A percentile compares a stretch with the other conserved stretches of the same genome.
Evolutionary conservation across 2,329 filamentous ascomycete genomes (phyloP).

Genomic region (Diaporthe ilicicola): DNA sequence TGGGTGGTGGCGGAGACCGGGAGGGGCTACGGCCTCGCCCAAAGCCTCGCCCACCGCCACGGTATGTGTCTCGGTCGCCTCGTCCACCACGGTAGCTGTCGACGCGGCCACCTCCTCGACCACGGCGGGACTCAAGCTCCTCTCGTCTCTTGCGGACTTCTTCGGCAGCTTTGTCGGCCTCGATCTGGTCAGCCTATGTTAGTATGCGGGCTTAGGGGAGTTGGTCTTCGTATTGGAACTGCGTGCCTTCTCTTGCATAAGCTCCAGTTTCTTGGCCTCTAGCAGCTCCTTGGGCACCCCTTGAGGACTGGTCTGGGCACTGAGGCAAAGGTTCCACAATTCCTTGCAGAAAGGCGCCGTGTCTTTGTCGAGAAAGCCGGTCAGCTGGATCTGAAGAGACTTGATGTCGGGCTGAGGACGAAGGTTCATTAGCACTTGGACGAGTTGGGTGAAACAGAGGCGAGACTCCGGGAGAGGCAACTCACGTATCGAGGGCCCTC

Average conservation of each 20-base stretch:
- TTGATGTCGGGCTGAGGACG: constrained; percentile 87
- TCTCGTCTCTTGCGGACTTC: constrained; percentile 76
- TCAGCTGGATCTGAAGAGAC: constrained; percentile 90
- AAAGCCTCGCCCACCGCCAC: constrained; percentile 51
- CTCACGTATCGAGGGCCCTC: constrained; percentile 81
- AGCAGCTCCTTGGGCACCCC: constrained; percentile 94
- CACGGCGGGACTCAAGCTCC: constrained; percentile 70
- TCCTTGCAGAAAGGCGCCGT: constrained; percentile 91
- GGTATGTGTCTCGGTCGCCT: constrained; percentile 59
- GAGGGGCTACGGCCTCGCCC: constrained; percentile 57
- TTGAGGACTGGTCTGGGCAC: constrained; percentile 86
- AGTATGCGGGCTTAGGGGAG: neutral
- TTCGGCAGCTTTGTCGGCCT: constrained; percentile 83
- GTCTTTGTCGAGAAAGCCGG: constrained; percentile 94
- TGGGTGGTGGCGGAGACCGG: constrained; percentile 56
- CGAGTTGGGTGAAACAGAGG: neutral
- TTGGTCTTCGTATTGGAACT: neutral
- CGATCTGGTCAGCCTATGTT: constrained; percentile 62
- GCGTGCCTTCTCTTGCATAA: constrained; percentile 91
- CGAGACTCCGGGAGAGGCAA: constrained; percentile 35
- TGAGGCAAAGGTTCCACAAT: constrained; percentile 89
- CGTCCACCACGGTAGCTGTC: constrained; percentile 64
- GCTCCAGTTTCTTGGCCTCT: constrained; percentile 94
- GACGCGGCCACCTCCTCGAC: constrained; percentile 51
- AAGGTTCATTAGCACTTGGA: constrained; percentile 36